phyloP scores from a whole-genome alignment of 257 asterid species.

The Anisodus acutangulus region DNA sequence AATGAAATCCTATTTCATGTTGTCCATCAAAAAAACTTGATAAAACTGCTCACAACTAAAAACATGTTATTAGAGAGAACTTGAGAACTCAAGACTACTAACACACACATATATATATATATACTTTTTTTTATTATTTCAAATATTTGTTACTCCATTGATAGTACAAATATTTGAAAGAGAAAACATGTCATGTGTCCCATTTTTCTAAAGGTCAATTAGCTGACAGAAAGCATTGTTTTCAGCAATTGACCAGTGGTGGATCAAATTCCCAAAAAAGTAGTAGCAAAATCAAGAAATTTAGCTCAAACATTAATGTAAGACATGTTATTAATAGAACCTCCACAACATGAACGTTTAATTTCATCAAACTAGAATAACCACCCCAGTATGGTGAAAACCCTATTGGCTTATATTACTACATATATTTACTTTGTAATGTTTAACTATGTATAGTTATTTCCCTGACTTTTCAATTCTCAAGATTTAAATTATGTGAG shows the following conservation, averaged over 20 bases:
- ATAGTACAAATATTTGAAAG: background rate
- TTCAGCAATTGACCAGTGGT: constrained; percentile 27
- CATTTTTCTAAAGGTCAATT: constrained; percentile 13
- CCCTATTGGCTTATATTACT: background rate
- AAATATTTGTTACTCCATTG: background rate
- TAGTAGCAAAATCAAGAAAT: constrained; percentile 10
- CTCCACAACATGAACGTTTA: background rate
- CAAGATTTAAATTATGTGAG: background rate
- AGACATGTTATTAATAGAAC: constrained; percentile 3
- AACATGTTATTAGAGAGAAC: background rate
- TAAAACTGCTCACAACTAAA: background rate
- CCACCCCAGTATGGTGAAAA: background rate
- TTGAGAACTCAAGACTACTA: no score
- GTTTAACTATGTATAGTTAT: background rate
- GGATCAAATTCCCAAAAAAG: constrained; percentile 28
- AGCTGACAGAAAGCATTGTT: constrained; percentile 26
- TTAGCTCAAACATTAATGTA: constrained; percentile 16
- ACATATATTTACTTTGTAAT: background rate
- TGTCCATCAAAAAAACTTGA: background rate
- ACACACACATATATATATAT: no score
- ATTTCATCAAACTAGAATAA: constrained; percentile 4
- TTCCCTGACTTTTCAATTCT: background rate
- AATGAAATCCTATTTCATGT: background rate
- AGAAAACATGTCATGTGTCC: constrained; percentile 25
- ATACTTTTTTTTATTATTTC: no score